These are phyloP conservation scores for Paspalum vaginatum DNA, from an alignment of 176 grass and related monocot species.

Conservation along the genomic window DNA sequence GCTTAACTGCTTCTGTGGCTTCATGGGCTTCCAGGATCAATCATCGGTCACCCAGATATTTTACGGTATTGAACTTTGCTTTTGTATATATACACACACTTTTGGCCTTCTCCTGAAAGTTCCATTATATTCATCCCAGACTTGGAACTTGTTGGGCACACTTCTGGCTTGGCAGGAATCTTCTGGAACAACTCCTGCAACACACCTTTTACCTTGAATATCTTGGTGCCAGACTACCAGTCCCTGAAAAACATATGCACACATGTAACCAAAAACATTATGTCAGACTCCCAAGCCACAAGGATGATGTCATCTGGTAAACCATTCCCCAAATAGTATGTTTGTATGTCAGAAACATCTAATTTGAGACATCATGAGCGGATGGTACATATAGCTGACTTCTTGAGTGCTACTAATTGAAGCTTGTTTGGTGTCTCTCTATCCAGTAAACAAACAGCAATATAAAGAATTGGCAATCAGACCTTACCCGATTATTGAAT, in stretches of 20 bases:
- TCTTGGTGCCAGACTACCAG: background rate
- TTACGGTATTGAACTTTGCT: background rate
- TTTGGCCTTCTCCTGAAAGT: background rate
- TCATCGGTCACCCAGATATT: background rate
- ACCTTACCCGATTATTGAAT: background rate
- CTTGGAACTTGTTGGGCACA: background rate
- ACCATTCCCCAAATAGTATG: background rate
- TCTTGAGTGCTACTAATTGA: background rate
- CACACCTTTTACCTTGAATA: background rate
- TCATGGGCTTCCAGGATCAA: background rate
- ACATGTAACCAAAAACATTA: background rate
- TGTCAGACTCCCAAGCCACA: background rate
- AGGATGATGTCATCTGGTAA: background rate
- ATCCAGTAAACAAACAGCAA: background rate
- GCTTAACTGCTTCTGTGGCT: background rate
- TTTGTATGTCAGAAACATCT: background rate
- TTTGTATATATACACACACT: background rate
- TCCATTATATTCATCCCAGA: background rate
- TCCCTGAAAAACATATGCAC: background rate
- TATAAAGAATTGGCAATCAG: background rate
- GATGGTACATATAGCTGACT: background rate
- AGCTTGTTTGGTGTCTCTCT: constrained; percentile 2
- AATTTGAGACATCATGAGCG: background rate
- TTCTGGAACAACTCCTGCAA: background rate
- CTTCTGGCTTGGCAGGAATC: background rate